Percentiles rank a stretch among this genome's conserved stretches.
Conservation (phyloP, 1,284 basidiomycete species). For the Microbotryomycetes sp. region DNA sequence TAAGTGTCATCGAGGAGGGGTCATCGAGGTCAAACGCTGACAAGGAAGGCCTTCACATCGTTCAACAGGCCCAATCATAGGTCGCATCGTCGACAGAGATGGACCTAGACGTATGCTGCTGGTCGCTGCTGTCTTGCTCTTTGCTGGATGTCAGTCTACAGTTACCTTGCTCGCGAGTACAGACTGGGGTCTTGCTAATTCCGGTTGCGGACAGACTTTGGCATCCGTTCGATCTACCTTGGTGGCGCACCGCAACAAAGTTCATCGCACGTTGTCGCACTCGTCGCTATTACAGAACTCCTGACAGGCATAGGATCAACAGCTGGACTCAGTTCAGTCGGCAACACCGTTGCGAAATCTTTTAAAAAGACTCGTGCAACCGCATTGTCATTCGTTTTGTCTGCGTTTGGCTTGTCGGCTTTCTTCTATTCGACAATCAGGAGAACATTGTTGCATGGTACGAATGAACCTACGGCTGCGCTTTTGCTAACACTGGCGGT, state of each 20-base stretch:
- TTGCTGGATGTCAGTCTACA: constrained; percentile 27
- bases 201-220: constrained; percentile 38
- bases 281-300: constrained; percentile 14
- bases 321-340: constrained; percentile 12
- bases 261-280: constrained; percentile 20
- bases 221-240: constrained; percentile 41
- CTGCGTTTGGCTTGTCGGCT: constrained; percentile 43
- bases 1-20: constrained; percentile 25
- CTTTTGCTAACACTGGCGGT: constrained; percentile 41
- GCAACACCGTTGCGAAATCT: constrained; percentile 23
- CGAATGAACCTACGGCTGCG: constrained; percentile 38
- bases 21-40: constrained; percentile 39
- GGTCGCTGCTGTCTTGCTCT: constrained; percentile 11
- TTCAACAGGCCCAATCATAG: constrained; percentile 24
- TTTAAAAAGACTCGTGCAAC: constrained; percentile 37
- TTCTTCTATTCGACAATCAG: constrained; percentile 41
- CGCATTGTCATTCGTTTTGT: constrained; percentile 41
- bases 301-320: constrained; percentile 19
- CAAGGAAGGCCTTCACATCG: not conserved
- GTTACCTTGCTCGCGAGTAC: not conserved
- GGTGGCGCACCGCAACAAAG: constrained; percentile 40
- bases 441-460: not conserved
- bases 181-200: not conserved
- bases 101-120: constrained; percentile 23
- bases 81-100: constrained; percentile 28